Evolutionary conservation across 2,329 filamentous ascomycete genomes (phyloP), one percentile per base, ranked within the genome.

Genomic region (Aspergillus clavatus): DNA sequence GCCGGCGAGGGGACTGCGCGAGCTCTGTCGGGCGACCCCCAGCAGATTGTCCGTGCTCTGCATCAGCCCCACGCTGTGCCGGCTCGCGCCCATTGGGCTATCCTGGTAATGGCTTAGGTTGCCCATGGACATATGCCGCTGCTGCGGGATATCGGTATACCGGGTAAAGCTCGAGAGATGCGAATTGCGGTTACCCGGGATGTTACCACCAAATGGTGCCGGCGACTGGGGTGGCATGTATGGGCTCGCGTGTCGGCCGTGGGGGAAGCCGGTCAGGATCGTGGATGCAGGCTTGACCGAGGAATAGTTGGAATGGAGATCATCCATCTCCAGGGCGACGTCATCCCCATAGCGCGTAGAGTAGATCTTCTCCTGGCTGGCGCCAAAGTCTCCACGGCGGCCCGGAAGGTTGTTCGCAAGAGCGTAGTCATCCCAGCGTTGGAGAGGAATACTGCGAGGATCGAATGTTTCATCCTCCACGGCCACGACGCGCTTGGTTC

Each of bases 391-490:
- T 43, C 89, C 90, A 48, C 93, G 89, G 48, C 91, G 88, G 14
- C 93, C 93, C 26, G 93, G 93, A 6, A 98, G 83, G 57, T 87
- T 87, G 73, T 97, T 96, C 49, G 78, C 68, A 28, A 83, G 65
- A 5, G 93, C 93, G 59, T 98, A 98, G 66, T 97, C 93, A 65
- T 98, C 93, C 93, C 93, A 98, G 52, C 89, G 82, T 69, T 96
- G 91, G 10, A 97, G 80, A 24, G 93, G 93, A 63, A 98, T 93
- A 53, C 87, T 89, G 55, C 88, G 83, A 22, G 93, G 91, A 60
- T 98, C 89, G 62, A 95, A 98, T 7, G 79, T 81, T 64, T 93
- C 89, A 48, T 91, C 86, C 44, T 82, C 79, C 2, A 90, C 82
- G 0, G 89, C 89, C 42, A 98, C 78, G n/a, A 96, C 76, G 63